Evolutionary conservation across 2,329 filamentous ascomycete species (phyloP).

Genomic region (Periconia sp.): DNA sequence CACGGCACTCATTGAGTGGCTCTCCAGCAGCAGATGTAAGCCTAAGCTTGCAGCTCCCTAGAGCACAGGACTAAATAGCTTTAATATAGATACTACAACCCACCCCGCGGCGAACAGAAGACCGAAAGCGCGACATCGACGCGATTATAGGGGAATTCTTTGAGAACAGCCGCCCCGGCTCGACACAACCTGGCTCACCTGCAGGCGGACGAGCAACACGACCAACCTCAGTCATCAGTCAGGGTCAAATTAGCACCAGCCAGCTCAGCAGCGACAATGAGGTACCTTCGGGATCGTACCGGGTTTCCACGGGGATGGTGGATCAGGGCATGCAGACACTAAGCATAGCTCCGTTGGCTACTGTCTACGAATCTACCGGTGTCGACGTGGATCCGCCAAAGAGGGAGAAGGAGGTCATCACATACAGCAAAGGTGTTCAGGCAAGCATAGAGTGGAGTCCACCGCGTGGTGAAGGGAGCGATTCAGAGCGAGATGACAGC

Average conservation of each 20-base stretch:
- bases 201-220: slow-evolving; percentile 66
- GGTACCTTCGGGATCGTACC: slow-evolving; percentile 38
- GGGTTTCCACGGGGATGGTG: slow-evolving; percentile 34
- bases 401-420: slow-evolving; percentile 75
- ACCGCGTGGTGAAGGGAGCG: slow-evolving; percentile 58
- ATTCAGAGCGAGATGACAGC: slow-evolving; percentile 67
- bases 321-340: slow-evolving; percentile 68
- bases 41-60: not conserved
- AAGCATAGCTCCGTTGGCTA: slow-evolving; percentile 73
- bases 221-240: slow-evolving; percentile 85
- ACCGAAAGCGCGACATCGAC: slow-evolving; percentile 79
- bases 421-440: slow-evolving; percentile 97
- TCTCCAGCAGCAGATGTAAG: slow-evolving; percentile 73
- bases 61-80: slow-evolving; percentile 8
- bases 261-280: slow-evolving; percentile 76
- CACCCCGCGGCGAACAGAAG: slow-evolving; percentile 68
- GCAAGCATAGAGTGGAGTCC: slow-evolving; percentile 77
- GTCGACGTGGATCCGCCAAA: slow-evolving; percentile 74
- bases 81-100: slow-evolving; percentile 68
- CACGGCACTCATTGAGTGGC: slow-evolving; percentile 67
- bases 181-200: slow-evolving; percentile 63
- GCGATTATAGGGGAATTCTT: slow-evolving; percentile 83
- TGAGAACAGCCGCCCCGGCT: slow-evolving; percentile 75
- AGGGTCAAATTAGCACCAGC: too few relatives aligned
- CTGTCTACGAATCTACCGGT: slow-evolving; percentile 80